These are phyloP conservation scores for Galerina marginata DNA, from an alignment of 768 basidiomycete genomes.

Conservation along the genomic window DNA sequence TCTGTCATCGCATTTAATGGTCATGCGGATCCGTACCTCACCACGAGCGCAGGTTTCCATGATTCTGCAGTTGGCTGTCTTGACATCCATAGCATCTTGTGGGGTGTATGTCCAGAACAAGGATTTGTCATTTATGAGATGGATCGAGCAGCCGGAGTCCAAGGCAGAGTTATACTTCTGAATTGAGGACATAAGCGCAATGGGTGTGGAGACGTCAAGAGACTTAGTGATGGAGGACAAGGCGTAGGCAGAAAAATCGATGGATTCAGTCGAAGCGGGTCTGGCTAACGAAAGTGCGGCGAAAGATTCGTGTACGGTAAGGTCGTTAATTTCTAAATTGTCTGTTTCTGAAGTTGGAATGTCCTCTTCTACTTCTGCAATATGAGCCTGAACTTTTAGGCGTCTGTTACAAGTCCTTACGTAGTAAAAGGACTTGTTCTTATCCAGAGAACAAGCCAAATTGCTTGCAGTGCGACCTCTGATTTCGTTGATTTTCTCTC, in stretches of 20 bases:
- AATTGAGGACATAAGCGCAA: neutral
- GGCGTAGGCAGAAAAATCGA: constrained; percentile 1
- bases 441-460: no score
- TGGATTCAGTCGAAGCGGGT: neutral
- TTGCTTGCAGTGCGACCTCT: no score
- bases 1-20: neutral
- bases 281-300: neutral
- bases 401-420: no score
- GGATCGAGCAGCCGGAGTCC: constrained; percentile 13
- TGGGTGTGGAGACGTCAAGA: neutral
- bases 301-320: neutral
- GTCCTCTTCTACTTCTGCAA: neutral
- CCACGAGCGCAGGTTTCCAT: constrained; percentile 8
- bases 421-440: no score
- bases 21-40: constrained; percentile 1
- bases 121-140: constrained; percentile 7
- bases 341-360: neutral
- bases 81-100: neutral
- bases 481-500: no score
- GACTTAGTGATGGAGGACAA: neutral
- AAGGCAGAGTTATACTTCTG: constrained; percentile 5
- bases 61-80: constrained; percentile 16
- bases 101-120: constrained; percentile 14
- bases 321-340: neutral
- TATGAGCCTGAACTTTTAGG: neutral